phyloP scores from a whole-genome alignment of 108 stramenopile species.

The Cyclotella choctawhatcheeana region DNA sequence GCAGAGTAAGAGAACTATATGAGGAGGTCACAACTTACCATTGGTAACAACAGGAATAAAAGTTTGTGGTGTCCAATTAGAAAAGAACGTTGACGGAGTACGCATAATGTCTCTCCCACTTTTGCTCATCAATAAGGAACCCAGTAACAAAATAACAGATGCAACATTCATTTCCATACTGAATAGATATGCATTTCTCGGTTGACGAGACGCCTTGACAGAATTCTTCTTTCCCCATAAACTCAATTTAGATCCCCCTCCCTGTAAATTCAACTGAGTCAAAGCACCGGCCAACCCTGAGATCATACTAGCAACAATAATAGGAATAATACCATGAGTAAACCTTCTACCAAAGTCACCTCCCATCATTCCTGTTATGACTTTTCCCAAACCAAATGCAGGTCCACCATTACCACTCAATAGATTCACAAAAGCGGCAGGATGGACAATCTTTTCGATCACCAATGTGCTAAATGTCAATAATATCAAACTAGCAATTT shows the following conservation, averaged over 20 bases:
- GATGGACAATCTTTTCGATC: conserved; percentile 58
- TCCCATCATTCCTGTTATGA: not conserved
- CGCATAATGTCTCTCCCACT: conserved; percentile 54
- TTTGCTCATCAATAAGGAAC: conserved; percentile 47
- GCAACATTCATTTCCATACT: conserved; percentile 78
- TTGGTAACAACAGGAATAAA: conserved; percentile 74
- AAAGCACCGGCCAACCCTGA: conserved; percentile 86
- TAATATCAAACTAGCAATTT: conserved; percentile 85
- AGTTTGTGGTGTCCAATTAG: conserved; percentile 69
- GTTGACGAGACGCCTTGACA: conserved; percentile 18
- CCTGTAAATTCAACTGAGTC: conserved; percentile 79
- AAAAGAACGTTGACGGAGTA: conserved; percentile 38
- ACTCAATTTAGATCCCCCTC: conserved; percentile 5
- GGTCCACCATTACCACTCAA: conserved; percentile 20
- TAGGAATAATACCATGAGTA: conserved; percentile 63
- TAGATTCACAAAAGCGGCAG: conserved; percentile 21
- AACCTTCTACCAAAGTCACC: conserved; percentile 27
- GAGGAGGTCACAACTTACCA: too few species aligned
- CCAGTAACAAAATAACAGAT: conserved; percentile 53
- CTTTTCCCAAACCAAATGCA: conserved; percentile 11
- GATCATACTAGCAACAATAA: conserved; percentile 69
- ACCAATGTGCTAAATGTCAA: conserved; percentile 70
- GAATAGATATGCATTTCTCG: conserved; percentile 67
- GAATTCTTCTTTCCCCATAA: conserved; percentile 30
- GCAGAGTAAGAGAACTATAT: too few species aligned